Conservation (phyloP, 2,329 filamentous ascomycete genomes). For the Penicillium aurantiogriseum region DNA sequence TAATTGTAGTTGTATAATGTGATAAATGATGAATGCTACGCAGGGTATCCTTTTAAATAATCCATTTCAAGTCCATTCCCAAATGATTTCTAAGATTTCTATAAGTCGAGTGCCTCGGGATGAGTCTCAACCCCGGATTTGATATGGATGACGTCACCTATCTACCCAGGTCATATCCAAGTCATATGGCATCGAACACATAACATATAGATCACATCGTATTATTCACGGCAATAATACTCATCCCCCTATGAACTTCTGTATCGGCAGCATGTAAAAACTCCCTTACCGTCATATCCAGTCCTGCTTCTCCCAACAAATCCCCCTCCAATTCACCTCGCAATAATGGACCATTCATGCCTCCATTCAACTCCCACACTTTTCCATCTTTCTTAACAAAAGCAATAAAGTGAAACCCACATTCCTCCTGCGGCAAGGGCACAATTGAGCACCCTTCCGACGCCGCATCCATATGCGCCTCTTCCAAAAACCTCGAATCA, state of each 20-base stretch:
- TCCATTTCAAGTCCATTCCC: neutral
- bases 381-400: slow-evolving; percentile 20
- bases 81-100: too few relatives aligned
- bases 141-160: neutral
- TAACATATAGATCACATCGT: neutral
- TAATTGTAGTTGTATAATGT: neutral
- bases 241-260: slow-evolving; percentile 18
- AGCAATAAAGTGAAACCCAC: slow-evolving; percentile 23
- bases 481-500: slow-evolving; percentile 33
- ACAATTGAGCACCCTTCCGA: slow-evolving; percentile 14
- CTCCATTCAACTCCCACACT: slow-evolving; percentile 27
- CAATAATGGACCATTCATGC: slow-evolving; percentile 29
- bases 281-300: slow-evolving; percentile 17
- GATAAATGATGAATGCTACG: neutral
- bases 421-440: slow-evolving; percentile 20
- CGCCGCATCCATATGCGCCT: slow-evolving; percentile 28
- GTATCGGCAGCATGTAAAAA: slow-evolving; percentile 17
- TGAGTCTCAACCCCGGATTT: neutral
- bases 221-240: slow-evolving; percentile 19
- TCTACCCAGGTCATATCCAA: too few relatives aligned
- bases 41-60: neutral
- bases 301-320: slow-evolving; percentile 19
- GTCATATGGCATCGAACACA: neutral
- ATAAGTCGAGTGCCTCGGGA: neutral
- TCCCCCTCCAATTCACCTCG: slow-evolving; percentile 36